These are phyloP conservation scores for Colletotrichum higginsianum DNA, from an alignment of 2,329 filamentous ascomycete species.

Conservation along the genomic window DNA sequence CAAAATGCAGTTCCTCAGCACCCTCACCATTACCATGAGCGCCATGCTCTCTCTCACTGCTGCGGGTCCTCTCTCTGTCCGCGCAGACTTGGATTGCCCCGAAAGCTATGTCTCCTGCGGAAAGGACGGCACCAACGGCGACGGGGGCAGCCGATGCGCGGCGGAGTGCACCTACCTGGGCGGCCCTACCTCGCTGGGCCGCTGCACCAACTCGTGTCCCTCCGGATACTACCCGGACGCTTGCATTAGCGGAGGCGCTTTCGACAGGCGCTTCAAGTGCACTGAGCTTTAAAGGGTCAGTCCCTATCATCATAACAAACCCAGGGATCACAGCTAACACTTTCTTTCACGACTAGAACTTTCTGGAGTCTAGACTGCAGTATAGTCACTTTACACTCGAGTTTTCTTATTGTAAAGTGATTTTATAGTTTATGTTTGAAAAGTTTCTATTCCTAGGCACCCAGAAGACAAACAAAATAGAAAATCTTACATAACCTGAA, in stretches of 20 bases:
- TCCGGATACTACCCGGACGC: neutral
- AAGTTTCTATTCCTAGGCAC: no score
- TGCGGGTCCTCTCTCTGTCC: neutral
- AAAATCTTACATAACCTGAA: no score
- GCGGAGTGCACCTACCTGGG: neutral
- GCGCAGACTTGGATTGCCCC: neutral
- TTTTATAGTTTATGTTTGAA: no score
- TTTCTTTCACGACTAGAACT: no score
- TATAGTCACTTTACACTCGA: no score
- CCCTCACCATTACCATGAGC: neutral
- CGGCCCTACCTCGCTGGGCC: neutral
- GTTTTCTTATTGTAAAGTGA: no score
- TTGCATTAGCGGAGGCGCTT: neutral
- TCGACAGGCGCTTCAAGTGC: no score
- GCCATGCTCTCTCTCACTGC: neutral
- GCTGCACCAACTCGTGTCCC: neutral
- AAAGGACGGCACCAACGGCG: neutral
- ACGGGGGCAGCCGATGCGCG: neutral
- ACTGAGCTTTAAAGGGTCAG: no score
- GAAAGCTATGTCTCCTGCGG: neutral
- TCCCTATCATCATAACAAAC: no score
- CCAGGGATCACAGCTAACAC: no score
- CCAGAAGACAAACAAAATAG: no score
- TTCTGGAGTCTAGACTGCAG: no score
- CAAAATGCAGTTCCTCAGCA: constrained; percentile 1